Evolutionary conservation across 139 green algal genomes (phyloP), one percentile per base, ranked within the genome.

Genomic region (Pycnococcus provasolii): DNA sequence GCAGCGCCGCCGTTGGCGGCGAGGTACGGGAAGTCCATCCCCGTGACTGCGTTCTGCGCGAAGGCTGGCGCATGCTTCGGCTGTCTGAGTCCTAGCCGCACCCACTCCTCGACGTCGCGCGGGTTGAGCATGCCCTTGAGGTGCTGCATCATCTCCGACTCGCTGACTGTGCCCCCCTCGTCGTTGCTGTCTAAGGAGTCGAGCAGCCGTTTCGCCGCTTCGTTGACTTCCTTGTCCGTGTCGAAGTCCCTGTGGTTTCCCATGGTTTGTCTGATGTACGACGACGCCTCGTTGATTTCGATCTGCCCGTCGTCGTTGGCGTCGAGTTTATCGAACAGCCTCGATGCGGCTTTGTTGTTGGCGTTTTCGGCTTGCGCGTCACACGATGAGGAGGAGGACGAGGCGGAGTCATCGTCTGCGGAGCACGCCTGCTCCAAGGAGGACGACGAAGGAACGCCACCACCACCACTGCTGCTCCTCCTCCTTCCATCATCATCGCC

Each of bases 21-120:
- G 1, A 88, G 62, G 66, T 79, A 40, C 4, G 82, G 80, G 54
- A 88, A 86, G 66, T 88, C 80, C 3, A 76, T 53, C 9, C 70
- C 67, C 39, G 75, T 85, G 6, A 88, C 74, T 5, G 70, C 53
- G 45, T 84, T 78, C 0, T 64, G 2, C 13, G 50, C 57, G 53
- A 88, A 85, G 1, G 66, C 62, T 7, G 77, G 42, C 1, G 64
- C 75, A 73, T 83, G 84, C 62, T 83, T 72, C 7, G 77, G 77
- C 11, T 86, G 72, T 0, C 68, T 62, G 15, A 84, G 15, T 9
- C 75, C 66, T 64, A 85, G 66, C 11, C 52, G 44, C 1, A 87
- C 72, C 82, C 82, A 88, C 3, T 83, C 74, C 15, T 45, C 68
- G 2, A 84, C 79, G 7, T 72, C 63, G 4, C 60, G 44, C 15